Evolutionary conservation across 805 yeast species (phyloP).

Genomic region (Yarrowia deformans): DNA sequence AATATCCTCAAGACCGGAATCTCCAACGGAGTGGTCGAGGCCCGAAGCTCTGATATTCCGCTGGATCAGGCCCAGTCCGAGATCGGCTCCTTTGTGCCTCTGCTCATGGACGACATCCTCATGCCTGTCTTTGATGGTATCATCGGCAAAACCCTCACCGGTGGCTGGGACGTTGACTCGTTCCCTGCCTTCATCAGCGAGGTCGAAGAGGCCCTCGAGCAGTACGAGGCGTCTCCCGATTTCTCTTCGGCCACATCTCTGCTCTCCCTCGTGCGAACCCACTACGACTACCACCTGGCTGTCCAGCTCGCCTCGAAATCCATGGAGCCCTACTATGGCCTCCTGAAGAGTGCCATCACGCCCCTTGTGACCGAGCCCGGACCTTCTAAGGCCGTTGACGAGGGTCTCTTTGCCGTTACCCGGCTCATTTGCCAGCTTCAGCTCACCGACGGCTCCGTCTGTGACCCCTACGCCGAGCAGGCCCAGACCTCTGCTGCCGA

Average conservation of each 20-base stretch:
- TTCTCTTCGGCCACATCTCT: slow-evolving; percentile 11
- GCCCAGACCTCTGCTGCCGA: background rate
- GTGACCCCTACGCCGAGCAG: slow-evolving; percentile 20
- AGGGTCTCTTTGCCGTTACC: slow-evolving; percentile 35
- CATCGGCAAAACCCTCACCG: background rate
- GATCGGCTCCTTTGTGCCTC: slow-evolving; percentile 17
- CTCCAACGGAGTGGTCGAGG: slow-evolving; percentile 25
- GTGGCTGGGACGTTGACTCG: background rate
- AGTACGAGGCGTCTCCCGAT: background rate
- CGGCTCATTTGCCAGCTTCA: slow-evolving; percentile 21
- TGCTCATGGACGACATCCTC: slow-evolving; percentile 18
- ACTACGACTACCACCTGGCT: slow-evolving; percentile 30
- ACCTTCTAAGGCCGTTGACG: slow-evolving; percentile 1
- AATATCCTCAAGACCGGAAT: slow-evolving; percentile 20
- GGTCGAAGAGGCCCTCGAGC: slow-evolving; percentile 2
- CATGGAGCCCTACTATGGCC: slow-evolving; percentile 1
- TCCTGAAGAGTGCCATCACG: background rate
- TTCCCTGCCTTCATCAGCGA: slow-evolving; percentile 8
- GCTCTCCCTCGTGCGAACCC: slow-evolving; percentile 22
- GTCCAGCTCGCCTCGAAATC: slow-evolving; percentile 7
- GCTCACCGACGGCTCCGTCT: slow-evolving; percentile 25
- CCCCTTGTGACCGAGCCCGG: slow-evolving; percentile 10
- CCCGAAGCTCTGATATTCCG: background rate
- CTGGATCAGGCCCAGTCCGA: slow-evolving; percentile 1
- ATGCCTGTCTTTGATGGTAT: slow-evolving; percentile 6